Conservation (phyloP, 176 grass and related monocot genomes). For the Eremochloa ophiuroides region DNA sequence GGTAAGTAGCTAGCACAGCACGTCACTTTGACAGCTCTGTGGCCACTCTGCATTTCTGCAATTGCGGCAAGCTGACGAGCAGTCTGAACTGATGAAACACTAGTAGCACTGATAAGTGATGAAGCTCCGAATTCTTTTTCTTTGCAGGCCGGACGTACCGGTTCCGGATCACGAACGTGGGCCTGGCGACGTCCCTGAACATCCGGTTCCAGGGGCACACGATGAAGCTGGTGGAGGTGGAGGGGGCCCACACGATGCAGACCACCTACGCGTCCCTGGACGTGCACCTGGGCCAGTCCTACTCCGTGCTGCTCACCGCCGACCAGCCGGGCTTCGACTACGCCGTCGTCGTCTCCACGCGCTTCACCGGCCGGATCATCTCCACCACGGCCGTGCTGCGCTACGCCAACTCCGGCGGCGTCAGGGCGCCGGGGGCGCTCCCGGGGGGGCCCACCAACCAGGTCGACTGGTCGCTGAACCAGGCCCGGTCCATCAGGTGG, state of each 20-base stretch:
- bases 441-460: constrained; percentile 68
- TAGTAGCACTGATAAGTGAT: too few relatives aligned
- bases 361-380: constrained; percentile 61
- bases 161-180: constrained; percentile 82
- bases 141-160: constrained; percentile 63
- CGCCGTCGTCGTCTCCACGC: constrained; percentile 70
- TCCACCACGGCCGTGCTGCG: constrained; percentile 55
- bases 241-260: constrained; percentile 83
- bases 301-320: constrained; percentile 76
- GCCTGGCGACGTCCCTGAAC: constrained; percentile 68
- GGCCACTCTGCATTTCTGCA: not conserved
- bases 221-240: constrained; percentile 87
- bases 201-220: constrained; percentile 83
- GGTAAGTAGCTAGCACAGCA: constrained; percentile 14
- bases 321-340: constrained; percentile 73
- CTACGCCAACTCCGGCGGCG: constrained; percentile 67
- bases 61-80: not conserved
- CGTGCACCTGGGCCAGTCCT: constrained; percentile 87
- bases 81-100: not conserved
- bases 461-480: constrained; percentile 80
- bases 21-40: not conserved
- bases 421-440: constrained; percentile 24
- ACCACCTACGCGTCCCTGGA: constrained; percentile 75
- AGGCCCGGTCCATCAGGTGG: constrained; percentile 88
- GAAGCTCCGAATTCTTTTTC: not conserved